Conservation (phyloP, 495 filamentous ascomycete genomes). For the Neurospora sp. region DNA sequence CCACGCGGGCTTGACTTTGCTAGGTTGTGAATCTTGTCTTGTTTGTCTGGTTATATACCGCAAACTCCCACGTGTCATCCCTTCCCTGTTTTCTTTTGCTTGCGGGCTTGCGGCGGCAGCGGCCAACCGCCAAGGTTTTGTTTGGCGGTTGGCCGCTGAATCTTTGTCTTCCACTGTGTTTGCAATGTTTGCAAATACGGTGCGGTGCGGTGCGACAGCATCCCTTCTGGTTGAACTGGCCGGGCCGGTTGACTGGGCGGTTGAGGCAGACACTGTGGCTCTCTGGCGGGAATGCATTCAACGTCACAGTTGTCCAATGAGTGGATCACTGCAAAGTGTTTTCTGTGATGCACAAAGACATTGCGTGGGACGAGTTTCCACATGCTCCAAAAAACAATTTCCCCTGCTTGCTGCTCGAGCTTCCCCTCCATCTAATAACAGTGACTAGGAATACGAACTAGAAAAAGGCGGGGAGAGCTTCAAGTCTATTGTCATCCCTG, state of each 20-base stretch:
- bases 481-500: background rate
- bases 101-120: background rate
- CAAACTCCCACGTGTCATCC: background rate
- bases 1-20: slow-evolving; percentile 11
- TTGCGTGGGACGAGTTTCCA: background rate
- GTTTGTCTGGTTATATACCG: background rate
- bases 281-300: background rate
- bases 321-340: background rate
- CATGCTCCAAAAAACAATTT: background rate
- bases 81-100: background rate
- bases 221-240: background rate
- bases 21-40: background rate
- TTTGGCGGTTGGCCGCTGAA: background rate
- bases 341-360: background rate
- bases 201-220: background rate
- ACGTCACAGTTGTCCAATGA: background rate
- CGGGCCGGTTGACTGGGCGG: background rate
- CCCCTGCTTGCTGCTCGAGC: background rate
- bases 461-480: background rate
- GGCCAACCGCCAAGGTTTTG: background rate
- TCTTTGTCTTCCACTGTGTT: background rate
- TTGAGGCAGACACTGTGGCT: background rate
- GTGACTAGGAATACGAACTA: background rate
- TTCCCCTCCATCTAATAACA: background rate
- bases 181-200: background rate